Evolutionary conservation across 2,329 filamentous ascomycete species (phyloP).

Genomic region (Akanthomyces lecanii): DNA sequence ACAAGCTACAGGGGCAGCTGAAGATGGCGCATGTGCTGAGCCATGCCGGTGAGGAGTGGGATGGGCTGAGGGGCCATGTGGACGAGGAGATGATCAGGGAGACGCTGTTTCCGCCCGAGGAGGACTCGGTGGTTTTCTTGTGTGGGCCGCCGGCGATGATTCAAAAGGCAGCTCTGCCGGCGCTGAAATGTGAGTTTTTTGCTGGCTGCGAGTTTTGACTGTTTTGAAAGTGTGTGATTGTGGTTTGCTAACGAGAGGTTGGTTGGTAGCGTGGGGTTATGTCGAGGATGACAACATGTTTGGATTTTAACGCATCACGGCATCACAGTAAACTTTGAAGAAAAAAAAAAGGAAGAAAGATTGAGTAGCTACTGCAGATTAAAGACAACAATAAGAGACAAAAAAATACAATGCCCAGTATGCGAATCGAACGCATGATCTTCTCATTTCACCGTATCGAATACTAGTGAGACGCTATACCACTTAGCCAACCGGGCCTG

Average conservation of each 20-base stretch:
- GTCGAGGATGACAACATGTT: conserved; percentile 15
- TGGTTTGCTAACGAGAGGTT: background rate
- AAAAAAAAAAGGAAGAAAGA: background rate
- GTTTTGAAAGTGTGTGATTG: too few relatives aligned
- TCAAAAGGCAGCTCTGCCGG: conserved; percentile 46
- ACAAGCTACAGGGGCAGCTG: conserved; percentile 38
- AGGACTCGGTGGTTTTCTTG: conserved; percentile 40
- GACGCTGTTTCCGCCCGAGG: conserved; percentile 37
- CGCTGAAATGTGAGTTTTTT: conserved; percentile 31
- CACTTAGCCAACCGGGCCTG: conserved; percentile 31
- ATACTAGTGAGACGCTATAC: conserved; percentile 36
- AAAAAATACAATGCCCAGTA: conserved; percentile 25
- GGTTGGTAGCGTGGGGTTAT: conserved; percentile 1
- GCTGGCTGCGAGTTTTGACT: too few relatives aligned
- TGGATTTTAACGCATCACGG: conserved; percentile 5
- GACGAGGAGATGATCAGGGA: conserved; percentile 37
- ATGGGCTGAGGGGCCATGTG: conserved; percentile 42
- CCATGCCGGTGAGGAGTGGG: conserved; percentile 40
- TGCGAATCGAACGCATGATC: conserved; percentile 33
- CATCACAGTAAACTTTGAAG: background rate
- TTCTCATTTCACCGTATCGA: conserved; percentile 24
- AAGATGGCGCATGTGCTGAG: conserved; percentile 45
- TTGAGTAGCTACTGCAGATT: background rate
- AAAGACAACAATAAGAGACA: background rate
- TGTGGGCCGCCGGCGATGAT: conserved; percentile 50